Percentiles rank a stretch among this genome's conserved stretches.
phyloP scores from a whole-genome alignment of 306 rosid genomes.

The Oemleria cerasiformis region DNA sequence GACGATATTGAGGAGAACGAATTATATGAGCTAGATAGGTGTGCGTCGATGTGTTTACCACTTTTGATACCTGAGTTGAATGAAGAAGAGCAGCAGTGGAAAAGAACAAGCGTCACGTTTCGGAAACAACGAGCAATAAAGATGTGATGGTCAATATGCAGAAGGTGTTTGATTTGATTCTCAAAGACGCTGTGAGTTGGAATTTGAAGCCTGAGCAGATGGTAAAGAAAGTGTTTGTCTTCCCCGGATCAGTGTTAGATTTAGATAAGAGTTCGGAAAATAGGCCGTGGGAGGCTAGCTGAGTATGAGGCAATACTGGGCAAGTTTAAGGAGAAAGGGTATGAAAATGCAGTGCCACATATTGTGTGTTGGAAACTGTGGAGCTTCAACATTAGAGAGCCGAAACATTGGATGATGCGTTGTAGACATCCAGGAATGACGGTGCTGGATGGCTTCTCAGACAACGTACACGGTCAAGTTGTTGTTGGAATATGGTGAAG shows the following conservation, averaged over 20 bases:
- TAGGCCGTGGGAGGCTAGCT: not conserved
- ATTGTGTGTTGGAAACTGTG: not conserved
- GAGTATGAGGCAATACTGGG: not conserved
- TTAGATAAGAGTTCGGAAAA: no score
- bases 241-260: not conserved
- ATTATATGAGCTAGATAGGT: not conserved
- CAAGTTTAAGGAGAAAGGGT: not conserved
- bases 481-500: not conserved
- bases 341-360: not conserved
- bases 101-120: conserved; percentile 33
- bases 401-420: not conserved
- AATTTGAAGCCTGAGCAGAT: not conserved
- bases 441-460: not conserved
- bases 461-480: not conserved
- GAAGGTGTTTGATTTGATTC: conserved; percentile 12
- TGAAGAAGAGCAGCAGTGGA: conserved; percentile 45
- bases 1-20: no score
- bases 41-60: conserved; percentile 42
- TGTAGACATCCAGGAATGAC: not conserved
- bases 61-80: conserved; percentile 18
- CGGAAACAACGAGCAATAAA: conserved; percentile 17
- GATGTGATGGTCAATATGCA: conserved; percentile 34
- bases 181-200: not conserved
- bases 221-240: not conserved
- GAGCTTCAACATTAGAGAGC: no score